Conservation (phyloP, 805 yeast species). For the Lipomyces kockii region DNA sequence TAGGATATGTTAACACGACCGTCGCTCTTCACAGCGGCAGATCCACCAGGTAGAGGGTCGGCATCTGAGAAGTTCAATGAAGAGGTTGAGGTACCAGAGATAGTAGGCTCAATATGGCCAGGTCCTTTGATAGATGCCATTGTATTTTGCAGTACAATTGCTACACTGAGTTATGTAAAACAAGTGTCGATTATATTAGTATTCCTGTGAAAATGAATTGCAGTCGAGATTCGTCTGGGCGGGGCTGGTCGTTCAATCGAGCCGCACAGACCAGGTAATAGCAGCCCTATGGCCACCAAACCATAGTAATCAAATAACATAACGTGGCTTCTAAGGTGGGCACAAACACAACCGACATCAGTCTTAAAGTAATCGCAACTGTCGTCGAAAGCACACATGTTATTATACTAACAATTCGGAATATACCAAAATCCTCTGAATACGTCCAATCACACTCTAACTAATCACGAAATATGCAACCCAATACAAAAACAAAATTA, state of each 20-base stretch:
- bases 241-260: not conserved
- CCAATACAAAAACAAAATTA: not conserved
- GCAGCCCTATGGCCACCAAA: no score
- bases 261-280: not conserved
- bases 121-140: slow-evolving; percentile 26
- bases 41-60: not conserved
- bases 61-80: not conserved
- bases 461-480: not conserved
- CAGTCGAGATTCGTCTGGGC: no score
- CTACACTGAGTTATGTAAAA: not conserved
- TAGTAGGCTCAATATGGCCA: slow-evolving; percentile 16
- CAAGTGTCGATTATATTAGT: not conserved
- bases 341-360: no score
- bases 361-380: no score
- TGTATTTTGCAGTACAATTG: not conserved
- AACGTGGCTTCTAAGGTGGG: no score
- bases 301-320: no score
- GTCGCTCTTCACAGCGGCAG: not conserved
- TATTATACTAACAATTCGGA: not conserved
- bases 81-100: slow-evolving; percentile 10
- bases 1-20: slow-evolving; percentile 1
- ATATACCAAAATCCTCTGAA: not conserved
- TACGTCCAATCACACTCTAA: not conserved
- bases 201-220: not conserved
- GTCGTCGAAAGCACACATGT: not conserved